These are phyloP conservation scores for Trichoderma asperellum DNA, from an alignment of 2,329 filamentous ascomycete genomes.

Conservation along the genomic window DNA sequence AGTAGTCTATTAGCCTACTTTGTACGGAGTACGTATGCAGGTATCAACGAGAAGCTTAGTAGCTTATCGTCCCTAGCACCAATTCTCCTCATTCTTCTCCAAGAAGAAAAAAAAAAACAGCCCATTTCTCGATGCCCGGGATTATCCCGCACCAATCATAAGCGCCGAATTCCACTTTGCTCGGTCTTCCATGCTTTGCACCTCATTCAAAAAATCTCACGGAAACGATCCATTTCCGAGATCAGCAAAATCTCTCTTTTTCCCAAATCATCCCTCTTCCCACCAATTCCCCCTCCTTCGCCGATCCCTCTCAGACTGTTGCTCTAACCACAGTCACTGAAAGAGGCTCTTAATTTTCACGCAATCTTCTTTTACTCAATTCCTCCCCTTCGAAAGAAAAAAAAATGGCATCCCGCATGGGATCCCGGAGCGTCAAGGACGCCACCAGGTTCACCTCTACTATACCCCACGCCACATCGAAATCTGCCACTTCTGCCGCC, in stretches of 20 bases:
- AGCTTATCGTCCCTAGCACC: slow-evolving; percentile 3
- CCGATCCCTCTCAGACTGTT: background rate
- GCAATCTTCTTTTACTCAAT: background rate
- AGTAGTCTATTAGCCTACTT: no score
- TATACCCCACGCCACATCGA: slow-evolving; percentile 67
- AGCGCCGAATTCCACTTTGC: slow-evolving; percentile 36
- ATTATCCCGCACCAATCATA: slow-evolving; percentile 45
- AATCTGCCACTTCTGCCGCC: slow-evolving; percentile 47
- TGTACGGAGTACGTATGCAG: no score
- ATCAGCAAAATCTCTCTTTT: slow-evolving; percentile 25
- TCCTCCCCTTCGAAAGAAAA: background rate
- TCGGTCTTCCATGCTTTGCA: slow-evolving; percentile 27
- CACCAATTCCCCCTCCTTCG: background rate
- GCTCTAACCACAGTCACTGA: background rate
- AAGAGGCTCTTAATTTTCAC: background rate
- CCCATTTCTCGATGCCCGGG: slow-evolving; percentile 39
- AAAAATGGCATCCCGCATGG: slow-evolving; percentile 49
- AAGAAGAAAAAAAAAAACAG: slow-evolving; percentile 26
- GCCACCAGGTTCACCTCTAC: slow-evolving; percentile 70
- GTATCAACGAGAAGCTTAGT: background rate
- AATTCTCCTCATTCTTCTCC: background rate
- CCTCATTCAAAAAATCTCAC: slow-evolving; percentile 44
- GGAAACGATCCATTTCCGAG: slow-evolving; percentile 32
- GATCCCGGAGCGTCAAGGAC: slow-evolving; percentile 72
- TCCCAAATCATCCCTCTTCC: background rate